Evolutionary conservation across 2,329 filamentous ascomycete species (phyloP), one percentile per base, ranked within the genome.

Genomic region (Epichloe bromicola): DNA sequence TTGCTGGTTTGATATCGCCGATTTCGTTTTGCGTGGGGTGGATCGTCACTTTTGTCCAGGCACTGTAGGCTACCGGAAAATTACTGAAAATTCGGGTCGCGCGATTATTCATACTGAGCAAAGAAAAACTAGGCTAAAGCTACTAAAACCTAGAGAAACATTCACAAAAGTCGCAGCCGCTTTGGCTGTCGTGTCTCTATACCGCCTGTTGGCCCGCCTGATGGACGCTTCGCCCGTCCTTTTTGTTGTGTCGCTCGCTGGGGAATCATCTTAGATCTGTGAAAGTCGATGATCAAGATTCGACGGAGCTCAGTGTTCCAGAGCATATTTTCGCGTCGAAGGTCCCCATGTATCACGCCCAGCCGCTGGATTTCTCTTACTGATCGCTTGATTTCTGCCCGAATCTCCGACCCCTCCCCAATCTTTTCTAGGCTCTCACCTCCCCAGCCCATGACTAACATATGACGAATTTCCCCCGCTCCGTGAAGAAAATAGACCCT

Each of bases 401-500:
- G 3, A 15, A 40, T 2, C 20, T 23, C 20, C 1, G 7, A 17
- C 8, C 15, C 10, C 3, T 11, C 17, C 4, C 3, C 2, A 4
- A 40, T 5, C 5, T 11, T 8, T 20, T 12, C 6, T 1, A 10
- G 17, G 17, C 12, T n/a, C 17, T 40, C 39, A 11, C 51, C 51
- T 8, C 51, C 42, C 44, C 19, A 53, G 23, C 43, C 26, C 48
- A 53, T 53, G 15, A 53, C 17, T 2, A 53, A 30, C 48, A 53
- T 50, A 17, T 53, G 48, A 4, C 38, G 43, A 4, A 53, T 53
- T 39, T 46, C 23, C 44, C 51, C 42, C 4, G 36, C 37, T 3
- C 37, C 43, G 11, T 33, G 43, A 3, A 53, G 43, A 20, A 53
- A 53, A 19, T 53, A 53, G 3, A 42, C 23, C 11, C 34, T 44